phyloP scores from a whole-genome alignment of 345 rosid genomes.

The Euphorbia pulcherrima region DNA sequence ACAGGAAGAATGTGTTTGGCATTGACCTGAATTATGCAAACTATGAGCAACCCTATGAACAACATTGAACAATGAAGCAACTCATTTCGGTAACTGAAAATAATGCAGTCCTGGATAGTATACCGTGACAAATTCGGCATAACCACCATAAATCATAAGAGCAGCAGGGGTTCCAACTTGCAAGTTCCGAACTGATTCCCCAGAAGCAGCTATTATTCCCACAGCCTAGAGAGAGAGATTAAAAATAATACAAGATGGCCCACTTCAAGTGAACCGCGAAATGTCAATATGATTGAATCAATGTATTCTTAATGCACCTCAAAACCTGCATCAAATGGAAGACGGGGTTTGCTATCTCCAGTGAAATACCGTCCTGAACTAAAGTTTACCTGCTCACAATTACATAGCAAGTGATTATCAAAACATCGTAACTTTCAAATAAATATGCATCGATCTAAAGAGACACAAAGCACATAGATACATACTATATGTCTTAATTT shows the following conservation, averaged over 20 bases:
- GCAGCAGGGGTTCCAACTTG: conserved; percentile 94
- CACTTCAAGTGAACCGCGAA: conserved; percentile 9
- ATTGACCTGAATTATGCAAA: conserved; percentile 44
- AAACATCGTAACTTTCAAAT: neutral
- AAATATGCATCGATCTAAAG: neutral
- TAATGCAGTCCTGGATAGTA: conserved; percentile 11
- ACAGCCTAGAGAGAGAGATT: conserved; percentile 54
- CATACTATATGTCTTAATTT: too few relatives aligned
- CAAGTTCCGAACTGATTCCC: conserved; percentile 64
- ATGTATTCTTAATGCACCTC: conserved; percentile 45
- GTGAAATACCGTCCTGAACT: conserved; percentile 90
- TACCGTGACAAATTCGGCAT: conserved; percentile 75
- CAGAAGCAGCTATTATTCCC: conserved; percentile 83
- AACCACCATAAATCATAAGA: conserved; percentile 80
- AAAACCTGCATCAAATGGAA: conserved; percentile 95
- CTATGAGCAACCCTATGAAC: conserved; percentile 1
- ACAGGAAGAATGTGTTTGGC: conserved; percentile 79
- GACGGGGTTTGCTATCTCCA: conserved; percentile 49
- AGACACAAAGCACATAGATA: too few relatives aligned
- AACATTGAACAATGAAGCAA: conserved; percentile 9
- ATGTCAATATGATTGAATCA: conserved; percentile 15
- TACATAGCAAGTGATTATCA: conserved; percentile 14
- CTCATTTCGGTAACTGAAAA: conserved; percentile 4
- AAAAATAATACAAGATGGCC: conserved; percentile 1
- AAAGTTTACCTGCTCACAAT: conserved; percentile 67